Evolutionary conservation across 306 rosid genomes (phyloP).

Genomic region (Inga leiocalycina): DNA sequence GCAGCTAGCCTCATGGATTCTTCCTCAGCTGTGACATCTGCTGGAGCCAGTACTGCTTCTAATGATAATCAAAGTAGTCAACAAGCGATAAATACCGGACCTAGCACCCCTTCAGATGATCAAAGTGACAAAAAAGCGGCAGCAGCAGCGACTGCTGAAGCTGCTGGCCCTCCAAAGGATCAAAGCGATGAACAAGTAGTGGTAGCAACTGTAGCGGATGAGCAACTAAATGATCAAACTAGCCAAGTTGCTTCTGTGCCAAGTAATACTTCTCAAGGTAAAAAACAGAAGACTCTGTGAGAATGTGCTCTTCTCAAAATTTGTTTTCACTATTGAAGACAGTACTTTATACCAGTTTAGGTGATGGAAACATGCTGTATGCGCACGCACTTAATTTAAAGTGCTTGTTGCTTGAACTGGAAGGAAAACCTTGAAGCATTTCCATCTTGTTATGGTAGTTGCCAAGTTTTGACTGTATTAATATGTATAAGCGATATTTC

Average conservation of each 20-base stretch:
- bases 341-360: slow-evolving; percentile 40
- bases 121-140: slow-evolving; percentile 29
- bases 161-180: slow-evolving; percentile 23
- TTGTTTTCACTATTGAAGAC: slow-evolving; percentile 50
- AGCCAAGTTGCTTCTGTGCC: slow-evolving; percentile 27
- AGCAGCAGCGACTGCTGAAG: slow-evolving; percentile 29
- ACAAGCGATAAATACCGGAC: slow-evolving; percentile 27
- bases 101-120: slow-evolving; percentile 36
- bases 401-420: slow-evolving; percentile 50
- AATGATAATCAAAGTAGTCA: slow-evolving; percentile 38
- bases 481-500: not conserved
- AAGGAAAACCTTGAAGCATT: slow-evolving; percentile 43
- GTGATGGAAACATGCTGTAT: slow-evolving; percentile 38
- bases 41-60: slow-evolving; percentile 41
- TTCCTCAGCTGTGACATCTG: slow-evolving; percentile 37
- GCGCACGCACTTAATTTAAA: slow-evolving; percentile 38
- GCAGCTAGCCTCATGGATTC: slow-evolving; percentile 87
- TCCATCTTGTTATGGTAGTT: slow-evolving; percentile 15
- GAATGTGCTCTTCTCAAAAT: slow-evolving; percentile 33
- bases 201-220: slow-evolving; percentile 29
- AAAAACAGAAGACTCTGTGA: slow-evolving; percentile 39
- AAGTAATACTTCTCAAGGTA: slow-evolving; percentile 37
- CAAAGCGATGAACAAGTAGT: slow-evolving; percentile 27
- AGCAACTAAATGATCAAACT: slow-evolving; percentile 40
- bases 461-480: slow-evolving; percentile 30